These are phyloP conservation scores for Prunella vulgaris DNA, from an alignment of 257 asterid species.

Conservation along the genomic window DNA sequence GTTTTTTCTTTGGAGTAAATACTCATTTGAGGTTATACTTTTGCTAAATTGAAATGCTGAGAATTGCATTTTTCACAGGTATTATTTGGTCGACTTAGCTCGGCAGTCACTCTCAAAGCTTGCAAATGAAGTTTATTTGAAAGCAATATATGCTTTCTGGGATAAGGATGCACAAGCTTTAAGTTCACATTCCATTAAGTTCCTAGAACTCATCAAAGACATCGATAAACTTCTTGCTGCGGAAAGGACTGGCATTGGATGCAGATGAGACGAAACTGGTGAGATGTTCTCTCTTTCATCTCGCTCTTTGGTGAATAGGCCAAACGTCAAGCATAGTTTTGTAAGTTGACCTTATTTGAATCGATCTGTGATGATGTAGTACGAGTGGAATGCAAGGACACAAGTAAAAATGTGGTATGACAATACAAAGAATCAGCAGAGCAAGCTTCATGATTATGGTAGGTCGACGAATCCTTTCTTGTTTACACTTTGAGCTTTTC, in stretches of 20 bases:
- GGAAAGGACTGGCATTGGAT: constrained; percentile 54
- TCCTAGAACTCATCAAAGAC: constrained; percentile 84
- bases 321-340: neutral
- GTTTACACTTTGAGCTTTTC: neutral
- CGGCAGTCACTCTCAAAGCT: constrained; percentile 88
- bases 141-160: constrained; percentile 58
- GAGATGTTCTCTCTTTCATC: constrained; percentile 6
- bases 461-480: constrained; percentile 7
- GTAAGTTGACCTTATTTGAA: neutral
- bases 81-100: constrained; percentile 92
- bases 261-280: constrained; percentile 72
- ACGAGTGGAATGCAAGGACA: constrained; percentile 97
- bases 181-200: constrained; percentile 44
- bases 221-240: constrained; percentile 81
- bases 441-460: constrained; percentile 94
- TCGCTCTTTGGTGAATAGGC: neutral
- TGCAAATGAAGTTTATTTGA: constrained; percentile 82
- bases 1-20: no score
- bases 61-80: constrained; percentile 42
- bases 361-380: constrained; percentile 34
- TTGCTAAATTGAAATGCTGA: constrained; percentile 11
- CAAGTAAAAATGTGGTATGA: constrained; percentile 98
- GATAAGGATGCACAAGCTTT: constrained; percentile 55
- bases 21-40: neutral
- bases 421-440: constrained; percentile 52